Conservation (phyloP, 495 filamentous ascomycete species). For the Viridothelium virens region DNA sequence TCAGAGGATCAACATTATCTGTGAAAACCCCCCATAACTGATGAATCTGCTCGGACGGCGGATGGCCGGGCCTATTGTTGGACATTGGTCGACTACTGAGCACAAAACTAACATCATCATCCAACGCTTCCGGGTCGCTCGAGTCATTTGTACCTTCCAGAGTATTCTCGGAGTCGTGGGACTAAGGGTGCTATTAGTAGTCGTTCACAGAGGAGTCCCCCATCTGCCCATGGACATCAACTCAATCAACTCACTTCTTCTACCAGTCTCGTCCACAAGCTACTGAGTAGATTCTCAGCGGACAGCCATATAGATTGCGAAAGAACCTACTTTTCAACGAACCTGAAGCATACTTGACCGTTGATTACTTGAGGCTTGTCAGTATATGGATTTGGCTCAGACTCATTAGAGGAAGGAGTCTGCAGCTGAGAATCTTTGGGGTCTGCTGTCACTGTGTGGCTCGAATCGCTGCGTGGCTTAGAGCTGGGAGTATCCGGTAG, state of each 20-base stretch:
- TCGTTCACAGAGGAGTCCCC: slow-evolving; percentile 4
- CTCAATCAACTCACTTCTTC: slow-evolving; percentile 15
- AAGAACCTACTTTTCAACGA: slow-evolving; percentile 13
- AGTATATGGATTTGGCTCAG: slow-evolving; percentile 1
- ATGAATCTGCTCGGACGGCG: slow-evolving; percentile 30
- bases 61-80: slow-evolving; percentile 26
- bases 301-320: slow-evolving; percentile 1
- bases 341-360: slow-evolving; percentile 14
- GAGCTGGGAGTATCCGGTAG: slow-evolving; percentile 14
- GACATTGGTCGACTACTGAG: slow-evolving; percentile 10
- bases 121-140: slow-evolving; percentile 14
- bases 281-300: slow-evolving; percentile 4
- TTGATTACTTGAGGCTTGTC: slow-evolving; percentile 4
- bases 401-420: slow-evolving; percentile 4
- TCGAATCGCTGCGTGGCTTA: slow-evolving; percentile 7
- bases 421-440: background rate
- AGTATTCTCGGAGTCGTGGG: slow-evolving; percentile 10
- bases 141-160: slow-evolving; percentile 16
- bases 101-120: slow-evolving; percentile 18
- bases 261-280: slow-evolving; percentile 19
- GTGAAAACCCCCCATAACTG: slow-evolving; percentile 39
- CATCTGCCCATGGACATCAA: background rate
- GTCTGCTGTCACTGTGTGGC: slow-evolving; percentile 11
- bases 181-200: slow-evolving; percentile 14
- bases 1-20: slow-evolving; percentile 54